Evolutionary conservation across 352 stramenopile species (phyloP), one percentile per base, ranked within the genome.

Genomic region (Phytophthora megakarya): DNA sequence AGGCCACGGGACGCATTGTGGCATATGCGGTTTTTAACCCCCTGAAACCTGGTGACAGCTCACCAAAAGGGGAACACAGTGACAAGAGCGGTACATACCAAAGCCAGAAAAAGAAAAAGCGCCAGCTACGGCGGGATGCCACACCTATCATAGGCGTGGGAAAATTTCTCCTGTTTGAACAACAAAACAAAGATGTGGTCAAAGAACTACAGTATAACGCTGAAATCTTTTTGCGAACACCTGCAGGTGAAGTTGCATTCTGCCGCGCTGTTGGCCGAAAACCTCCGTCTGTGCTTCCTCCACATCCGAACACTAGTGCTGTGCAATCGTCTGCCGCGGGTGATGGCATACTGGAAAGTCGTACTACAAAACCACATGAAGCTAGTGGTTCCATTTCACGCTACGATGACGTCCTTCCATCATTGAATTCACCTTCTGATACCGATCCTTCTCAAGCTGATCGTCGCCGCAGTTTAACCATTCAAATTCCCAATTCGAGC

Each of bases 171-270:
- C 61, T 96, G 3, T 96, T 89, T 56, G 87, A 95, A 51, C 88
- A 95, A 54, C 86, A 95, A 46, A 96, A 95, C 72, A 95, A 95
- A 59, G 88, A 96, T 37, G 83, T 96, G n/a, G 72, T 96, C 50
- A 96, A 96, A 61, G 88, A 96, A 55, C 68, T 96, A 10, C 85
- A 95, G 61, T 96, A 93, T 63, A 92, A 87, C 42, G 87, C 86
- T 1, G 88, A 96, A 56, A 82, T 95, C 3, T 96, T 88, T 52
- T 69, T 84, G 13, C 73, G 84, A 30, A 95, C 81, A 3, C 57
- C 74, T 30, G 81, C 78, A 26, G 83, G 84, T 6, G 86, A 96
- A 72, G 70, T 32, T 49, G 86, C 86, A 8, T 96, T 92, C 56
- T 93, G 80, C 64, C 76, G 81, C 19, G 81, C 78, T 25, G 80